phyloP scores from a whole-genome alignment of 192 early-diverging fungal species.

The Dimargaris xerosporica region DNA sequence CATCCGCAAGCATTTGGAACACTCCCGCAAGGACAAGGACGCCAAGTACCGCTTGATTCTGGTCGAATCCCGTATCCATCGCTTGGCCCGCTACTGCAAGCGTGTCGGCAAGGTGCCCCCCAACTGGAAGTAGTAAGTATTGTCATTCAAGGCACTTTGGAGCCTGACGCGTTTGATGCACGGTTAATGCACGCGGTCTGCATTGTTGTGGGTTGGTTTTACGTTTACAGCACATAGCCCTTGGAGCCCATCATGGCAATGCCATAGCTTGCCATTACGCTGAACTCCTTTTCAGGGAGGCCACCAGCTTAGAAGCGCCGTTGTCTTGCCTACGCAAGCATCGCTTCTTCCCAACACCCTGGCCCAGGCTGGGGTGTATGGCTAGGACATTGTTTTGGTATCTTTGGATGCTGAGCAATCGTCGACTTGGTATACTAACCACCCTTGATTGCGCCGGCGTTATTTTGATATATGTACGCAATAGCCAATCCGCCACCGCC shows the following conservation, averaged over 20 bases:
- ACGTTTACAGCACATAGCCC: background rate
- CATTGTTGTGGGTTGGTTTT: slow-evolving; percentile 11
- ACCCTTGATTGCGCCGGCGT: slow-evolving; percentile 15
- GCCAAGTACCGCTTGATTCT: slow-evolving; percentile 98
- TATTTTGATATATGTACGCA: slow-evolving; percentile 12
- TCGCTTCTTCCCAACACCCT: slow-evolving; percentile 5
- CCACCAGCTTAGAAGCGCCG: too few species aligned
- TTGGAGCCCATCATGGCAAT: slow-evolving; percentile 10
- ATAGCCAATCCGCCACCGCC: slow-evolving; percentile 66
- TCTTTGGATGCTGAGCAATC: slow-evolving; percentile 1
- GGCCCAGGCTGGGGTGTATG: slow-evolving; percentile 15
- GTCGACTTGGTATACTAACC: slow-evolving; percentile 13
- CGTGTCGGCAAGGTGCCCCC: slow-evolving; percentile 87
- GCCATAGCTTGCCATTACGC: slow-evolving; percentile 1
- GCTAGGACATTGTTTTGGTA: slow-evolving; percentile 16
- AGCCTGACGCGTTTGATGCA: slow-evolving; percentile 6
- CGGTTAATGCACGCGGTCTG: slow-evolving; percentile 11
- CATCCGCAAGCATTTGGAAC: slow-evolving; percentile 98
- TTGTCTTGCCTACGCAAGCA: too few species aligned
- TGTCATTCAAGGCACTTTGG: slow-evolving; percentile 19
- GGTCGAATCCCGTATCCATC: slow-evolving; percentile 95
- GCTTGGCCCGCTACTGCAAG: slow-evolving; percentile 98
- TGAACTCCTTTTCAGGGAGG: too few species aligned
- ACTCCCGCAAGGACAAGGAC: slow-evolving; percentile 96
- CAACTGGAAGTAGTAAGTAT: slow-evolving; percentile 96